Conservation (phyloP, 2,329 filamentous ascomycete genomes). For the Fusarium illudens region DNA sequence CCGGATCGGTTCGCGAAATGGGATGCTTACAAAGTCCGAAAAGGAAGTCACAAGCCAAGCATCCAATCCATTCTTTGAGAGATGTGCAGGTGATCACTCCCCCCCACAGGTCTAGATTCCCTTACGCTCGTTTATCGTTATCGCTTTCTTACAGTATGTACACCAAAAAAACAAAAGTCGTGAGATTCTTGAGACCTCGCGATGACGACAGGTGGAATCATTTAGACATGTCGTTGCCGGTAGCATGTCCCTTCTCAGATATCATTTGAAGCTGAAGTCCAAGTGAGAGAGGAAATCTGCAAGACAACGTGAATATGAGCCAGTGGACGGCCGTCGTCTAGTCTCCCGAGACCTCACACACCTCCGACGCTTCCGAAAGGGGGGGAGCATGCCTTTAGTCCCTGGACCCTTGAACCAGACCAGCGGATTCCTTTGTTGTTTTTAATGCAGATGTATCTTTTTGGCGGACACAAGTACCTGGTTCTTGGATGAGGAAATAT, state of each 20-base stretch:
- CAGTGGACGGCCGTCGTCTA: constrained; percentile 1
- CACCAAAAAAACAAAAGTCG: no score
- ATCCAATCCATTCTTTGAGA: constrained; percentile 1
- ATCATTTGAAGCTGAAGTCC: not conserved
- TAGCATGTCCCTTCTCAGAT: not conserved
- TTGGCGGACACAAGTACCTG: constrained; percentile 13
- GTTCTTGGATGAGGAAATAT: not conserved
- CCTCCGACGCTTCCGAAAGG: constrained; percentile 30
- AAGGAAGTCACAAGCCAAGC: constrained; percentile 6
- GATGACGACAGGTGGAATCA: constrained; percentile 3
- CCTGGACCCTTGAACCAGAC: constrained; percentile 3
- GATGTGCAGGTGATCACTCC: not conserved
- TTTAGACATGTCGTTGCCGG: not conserved
- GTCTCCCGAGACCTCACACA: constrained; percentile 1
- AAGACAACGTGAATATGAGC: not conserved
- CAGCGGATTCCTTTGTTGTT: not conserved
- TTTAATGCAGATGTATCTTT: constrained; percentile 24
- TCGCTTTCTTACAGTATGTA: no score
- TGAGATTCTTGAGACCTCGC: not conserved
- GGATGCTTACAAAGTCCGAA: constrained; percentile 1
- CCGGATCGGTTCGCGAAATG: not conserved
- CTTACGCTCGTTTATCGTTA: not conserved
- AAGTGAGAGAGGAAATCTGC: not conserved
- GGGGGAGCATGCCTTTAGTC: not conserved
- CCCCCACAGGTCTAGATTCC: not conserved